phyloP scores from a whole-genome alignment of 345 rosid genomes.

The Barbarea vulgaris region DNA sequence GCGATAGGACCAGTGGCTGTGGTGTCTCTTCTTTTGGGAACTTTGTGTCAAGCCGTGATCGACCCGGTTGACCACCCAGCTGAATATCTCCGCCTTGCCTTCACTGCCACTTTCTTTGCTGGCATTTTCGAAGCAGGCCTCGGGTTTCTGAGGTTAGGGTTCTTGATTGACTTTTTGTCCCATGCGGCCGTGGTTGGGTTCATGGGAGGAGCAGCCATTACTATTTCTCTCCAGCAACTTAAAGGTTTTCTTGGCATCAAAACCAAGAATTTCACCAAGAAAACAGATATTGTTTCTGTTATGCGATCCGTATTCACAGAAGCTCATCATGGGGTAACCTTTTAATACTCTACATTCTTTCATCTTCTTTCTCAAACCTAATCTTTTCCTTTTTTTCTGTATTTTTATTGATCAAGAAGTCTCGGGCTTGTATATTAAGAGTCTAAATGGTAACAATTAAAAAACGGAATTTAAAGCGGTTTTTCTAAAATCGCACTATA shows the following conservation, averaged over 20 bases:
- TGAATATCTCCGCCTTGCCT: constrained; percentile 66
- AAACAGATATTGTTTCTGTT: constrained; percentile 62
- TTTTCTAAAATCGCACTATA: too few relatives aligned
- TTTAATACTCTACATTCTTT: constrained; percentile 6
- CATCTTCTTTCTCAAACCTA: too few relatives aligned
- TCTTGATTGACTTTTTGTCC: constrained; percentile 88
- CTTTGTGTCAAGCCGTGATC: constrained; percentile 67
- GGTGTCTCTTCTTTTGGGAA: constrained; percentile 87
- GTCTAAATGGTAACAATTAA: too few relatives aligned
- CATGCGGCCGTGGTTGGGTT: constrained; percentile 97
- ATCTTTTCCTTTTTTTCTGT: too few relatives aligned
- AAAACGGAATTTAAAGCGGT: too few relatives aligned
- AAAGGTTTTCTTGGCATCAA: constrained; percentile 94
- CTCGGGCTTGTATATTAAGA: too few relatives aligned
- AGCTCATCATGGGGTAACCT: constrained; percentile 40
- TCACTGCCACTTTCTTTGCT: constrained; percentile 95
- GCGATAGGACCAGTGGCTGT: constrained; percentile 99
- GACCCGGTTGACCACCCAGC: constrained; percentile 49
- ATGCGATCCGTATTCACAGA: constrained; percentile 37
- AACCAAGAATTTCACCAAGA: constrained; percentile 62
- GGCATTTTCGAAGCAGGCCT: constrained; percentile 76
- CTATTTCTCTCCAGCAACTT: constrained; percentile 90
- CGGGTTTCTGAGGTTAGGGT: constrained; percentile 83
- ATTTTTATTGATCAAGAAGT: too few relatives aligned
- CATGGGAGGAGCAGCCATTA: constrained; percentile 97